These are phyloP conservation scores for Xylaria scruposa DNA, from an alignment of 495 filamentous ascomycete genomes.

Conservation along the genomic window DNA sequence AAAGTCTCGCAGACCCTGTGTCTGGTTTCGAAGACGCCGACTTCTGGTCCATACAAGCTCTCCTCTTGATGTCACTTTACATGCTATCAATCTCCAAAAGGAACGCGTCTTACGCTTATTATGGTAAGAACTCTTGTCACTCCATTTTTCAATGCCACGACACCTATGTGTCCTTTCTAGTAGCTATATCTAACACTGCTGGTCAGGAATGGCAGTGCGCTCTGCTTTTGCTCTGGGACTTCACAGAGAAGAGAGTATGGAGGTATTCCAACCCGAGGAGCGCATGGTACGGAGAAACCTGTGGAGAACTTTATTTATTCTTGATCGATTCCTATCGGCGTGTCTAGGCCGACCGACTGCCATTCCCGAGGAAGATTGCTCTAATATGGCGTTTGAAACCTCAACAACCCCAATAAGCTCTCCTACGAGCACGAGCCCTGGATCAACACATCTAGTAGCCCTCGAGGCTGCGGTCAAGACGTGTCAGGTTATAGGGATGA, in stretches of 20 bases:
- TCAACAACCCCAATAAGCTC: slow-evolving; percentile 33
- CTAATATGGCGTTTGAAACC: slow-evolving; percentile 51
- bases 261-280: slow-evolving; percentile 54
- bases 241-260: slow-evolving; percentile 66
- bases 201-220: slow-evolving; percentile 66
- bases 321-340: slow-evolving; percentile 66
- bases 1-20: slow-evolving; percentile 58
- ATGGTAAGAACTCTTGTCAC: slow-evolving; percentile 48
- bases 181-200: slow-evolving; percentile 27
- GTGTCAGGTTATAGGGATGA: slow-evolving; percentile 69
- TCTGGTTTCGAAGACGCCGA: slow-evolving; percentile 67
- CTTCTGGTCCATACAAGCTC: slow-evolving; percentile 68
- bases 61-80: slow-evolving; percentile 66
- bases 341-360: slow-evolving; percentile 65
- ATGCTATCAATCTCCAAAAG: slow-evolving; percentile 63
- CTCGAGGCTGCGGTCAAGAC: slow-evolving; percentile 62
- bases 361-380: slow-evolving; percentile 69
- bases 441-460: slow-evolving; percentile 41
- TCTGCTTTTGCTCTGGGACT: slow-evolving; percentile 66
- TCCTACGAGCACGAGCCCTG: slow-evolving; percentile 29
- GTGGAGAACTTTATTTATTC: slow-evolving; percentile 66
- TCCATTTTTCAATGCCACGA: neutral
- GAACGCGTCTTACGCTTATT: slow-evolving; percentile 66
- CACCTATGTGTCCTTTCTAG: neutral
- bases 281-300: slow-evolving; percentile 58